Conservation (phyloP, 495 filamentous ascomycete genomes). For the Podospora anserina region DNA sequence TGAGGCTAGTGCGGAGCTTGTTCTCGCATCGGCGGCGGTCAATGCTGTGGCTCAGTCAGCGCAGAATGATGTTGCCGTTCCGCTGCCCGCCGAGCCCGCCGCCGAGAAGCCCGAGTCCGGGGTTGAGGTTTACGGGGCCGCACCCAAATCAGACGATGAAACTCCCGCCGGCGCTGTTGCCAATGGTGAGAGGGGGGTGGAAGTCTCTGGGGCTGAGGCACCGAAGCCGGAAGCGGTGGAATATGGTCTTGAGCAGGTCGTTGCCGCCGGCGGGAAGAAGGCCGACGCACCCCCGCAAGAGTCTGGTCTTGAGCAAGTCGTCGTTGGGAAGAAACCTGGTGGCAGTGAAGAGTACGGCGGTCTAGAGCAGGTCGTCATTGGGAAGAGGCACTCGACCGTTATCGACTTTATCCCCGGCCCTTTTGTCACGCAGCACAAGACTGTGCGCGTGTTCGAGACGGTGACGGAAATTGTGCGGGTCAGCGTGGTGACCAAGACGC, state of each 20-base stretch:
- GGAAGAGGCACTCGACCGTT: slow-evolving; percentile 1
- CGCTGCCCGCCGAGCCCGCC: background rate
- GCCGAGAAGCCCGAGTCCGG: background rate
- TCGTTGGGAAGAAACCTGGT: background rate
- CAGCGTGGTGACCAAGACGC: slow-evolving; percentile 24
- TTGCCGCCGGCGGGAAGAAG: background rate
- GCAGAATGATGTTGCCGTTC: background rate
- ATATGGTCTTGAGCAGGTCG: background rate
- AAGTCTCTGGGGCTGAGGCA: background rate
- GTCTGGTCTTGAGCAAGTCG: background rate
- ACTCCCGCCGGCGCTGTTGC: background rate
- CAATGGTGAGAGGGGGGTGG: background rate
- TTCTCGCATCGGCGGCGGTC: background rate
- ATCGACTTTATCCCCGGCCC: slow-evolving; percentile 16
- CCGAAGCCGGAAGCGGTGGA: background rate
- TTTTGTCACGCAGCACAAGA: slow-evolving; percentile 32
- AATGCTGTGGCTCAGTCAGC: background rate
- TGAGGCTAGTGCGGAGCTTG: background rate
- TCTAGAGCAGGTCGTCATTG: background rate
- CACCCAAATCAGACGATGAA: background rate
- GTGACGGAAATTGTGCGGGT: slow-evolving; percentile 27
- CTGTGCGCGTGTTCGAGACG: slow-evolving; percentile 36
- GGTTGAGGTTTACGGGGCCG: background rate
- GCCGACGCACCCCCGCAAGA: no score
- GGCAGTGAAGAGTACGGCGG: background rate